Percentiles rank a stretch among this genome's conserved stretches.
phyloP scores from a whole-genome alignment of 192 early-diverging fungal species.

The Gamsiella multidivaricata region DNA sequence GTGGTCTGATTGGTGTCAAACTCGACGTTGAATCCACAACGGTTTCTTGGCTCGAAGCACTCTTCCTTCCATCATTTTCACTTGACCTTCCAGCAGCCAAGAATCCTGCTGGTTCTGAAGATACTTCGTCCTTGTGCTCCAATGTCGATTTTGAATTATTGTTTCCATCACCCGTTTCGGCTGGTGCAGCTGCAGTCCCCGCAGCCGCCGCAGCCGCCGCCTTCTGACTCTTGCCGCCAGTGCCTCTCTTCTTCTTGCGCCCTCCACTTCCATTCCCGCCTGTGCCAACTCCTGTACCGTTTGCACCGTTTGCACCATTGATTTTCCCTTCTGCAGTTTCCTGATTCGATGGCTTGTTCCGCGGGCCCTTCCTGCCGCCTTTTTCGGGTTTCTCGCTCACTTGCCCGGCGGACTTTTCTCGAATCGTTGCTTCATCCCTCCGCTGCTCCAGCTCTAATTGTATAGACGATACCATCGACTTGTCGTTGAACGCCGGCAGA shows the following conservation, averaged over 20 bases:
- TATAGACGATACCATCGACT: not conserved
- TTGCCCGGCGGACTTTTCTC: slow-evolving; percentile 11
- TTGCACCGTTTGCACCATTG: not conserved
- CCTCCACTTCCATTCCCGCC: slow-evolving; percentile 15
- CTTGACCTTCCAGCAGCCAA: not conserved
- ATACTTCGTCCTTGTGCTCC: not conserved
- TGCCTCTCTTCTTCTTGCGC: slow-evolving; percentile 50
- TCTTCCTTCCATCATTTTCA: not conserved
- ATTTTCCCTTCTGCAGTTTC: slow-evolving; percentile 3
- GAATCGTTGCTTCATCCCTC: not conserved
- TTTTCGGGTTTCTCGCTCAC: slow-evolving; percentile 23
- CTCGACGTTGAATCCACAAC: not conserved
- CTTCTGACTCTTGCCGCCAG: slow-evolving; percentile 41
- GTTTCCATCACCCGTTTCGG: not conserved
- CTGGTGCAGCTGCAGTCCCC: not conserved
- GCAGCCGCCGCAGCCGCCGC: slow-evolving; percentile 19
- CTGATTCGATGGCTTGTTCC: slow-evolving; percentile 1
- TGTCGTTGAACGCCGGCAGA: slow-evolving; percentile 34
- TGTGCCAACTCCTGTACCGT: slow-evolving; percentile 1
- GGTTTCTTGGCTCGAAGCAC: not conserved
- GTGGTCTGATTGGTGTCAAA: slow-evolving; percentile 16
- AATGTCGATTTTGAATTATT: too few species aligned
- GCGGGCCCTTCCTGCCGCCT: slow-evolving; percentile 6
- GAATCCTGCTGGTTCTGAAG: not conserved
- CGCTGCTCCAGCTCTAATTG: not conserved